Evolutionary conservation across 2,329 filamentous ascomycete genomes (phyloP), one percentile per base, ranked within the genome.

Genomic region (Didymella arachidicola): DNA sequence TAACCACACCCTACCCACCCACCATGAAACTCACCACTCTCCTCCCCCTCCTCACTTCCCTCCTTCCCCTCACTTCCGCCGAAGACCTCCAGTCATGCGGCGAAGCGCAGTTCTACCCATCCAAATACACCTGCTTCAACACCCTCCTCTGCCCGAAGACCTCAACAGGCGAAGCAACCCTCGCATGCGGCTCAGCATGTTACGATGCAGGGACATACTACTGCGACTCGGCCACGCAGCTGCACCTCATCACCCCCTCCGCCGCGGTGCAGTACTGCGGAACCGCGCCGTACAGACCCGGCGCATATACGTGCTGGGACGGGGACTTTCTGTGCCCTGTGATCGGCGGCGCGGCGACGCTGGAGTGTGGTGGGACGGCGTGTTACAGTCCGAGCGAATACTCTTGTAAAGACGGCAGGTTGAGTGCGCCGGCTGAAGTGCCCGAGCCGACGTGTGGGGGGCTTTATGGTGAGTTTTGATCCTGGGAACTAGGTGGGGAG

Each of bases 271-370:
- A 51, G 25, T 49, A 49, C 22, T 60, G 57, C n/a, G 57, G 52
- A 2, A 36, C 25, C 3, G 41, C 54, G n/a, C 57, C 57, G 12
- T 60, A 52, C 16, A 14, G 41, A 4, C 57, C 57, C 0, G 57
- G 55, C 41, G 49, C 34, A 71, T 79, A 79, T 44, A 77, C 73
- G 1, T 79, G 77, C 65, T 79, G 78, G 61, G 67, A 74, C 46
- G 62, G 63, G 3, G 58, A 74, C 53, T 78, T 78, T 51, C 67
- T 78, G 3, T 79, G 76, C 53, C 76, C 77, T 1, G 64, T 78
- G 12, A 42, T 77, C 16, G 59, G 73, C 53, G 74, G 72, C 26
- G 58, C 65, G 26, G 65, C 73, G 12, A 77, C 75, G 0, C 59
- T 77, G 34, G 63, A 65, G 51, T 79, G 77, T 44, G 53, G 53